These are phyloP conservation scores for Breviolum minutum DNA, from an alignment of 73 alveolate species.

Conservation along the genomic window DNA sequence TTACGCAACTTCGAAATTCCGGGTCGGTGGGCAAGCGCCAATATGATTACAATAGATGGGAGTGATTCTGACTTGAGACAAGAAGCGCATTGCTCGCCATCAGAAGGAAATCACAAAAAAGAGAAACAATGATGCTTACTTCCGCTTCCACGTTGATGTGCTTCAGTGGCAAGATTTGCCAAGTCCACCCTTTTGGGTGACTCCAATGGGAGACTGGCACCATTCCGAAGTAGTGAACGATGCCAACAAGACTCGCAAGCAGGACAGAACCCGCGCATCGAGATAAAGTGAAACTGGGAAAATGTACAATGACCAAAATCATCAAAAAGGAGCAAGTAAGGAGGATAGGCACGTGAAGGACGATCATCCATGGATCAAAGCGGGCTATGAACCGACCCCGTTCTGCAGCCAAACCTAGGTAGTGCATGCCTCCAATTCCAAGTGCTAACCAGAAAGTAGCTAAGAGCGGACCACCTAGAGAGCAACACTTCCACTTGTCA, in stretches of 20 bases:
- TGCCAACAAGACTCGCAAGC: background rate
- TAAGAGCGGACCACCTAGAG: background rate
- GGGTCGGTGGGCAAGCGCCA: no score
- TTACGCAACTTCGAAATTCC: no score
- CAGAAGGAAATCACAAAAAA: conserved; percentile 58
- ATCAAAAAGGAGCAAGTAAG: background rate
- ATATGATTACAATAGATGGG: no score
- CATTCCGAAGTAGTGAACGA: conserved; percentile 36
- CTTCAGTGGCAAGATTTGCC: background rate
- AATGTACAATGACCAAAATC: background rate
- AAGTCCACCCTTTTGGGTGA: background rate
- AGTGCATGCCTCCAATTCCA: conserved; percentile 51
- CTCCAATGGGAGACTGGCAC: background rate
- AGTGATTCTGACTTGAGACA: background rate
- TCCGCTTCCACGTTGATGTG: background rate
- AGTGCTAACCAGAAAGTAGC: background rate
- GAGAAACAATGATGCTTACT: conserved; percentile 26
- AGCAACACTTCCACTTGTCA: background rate
- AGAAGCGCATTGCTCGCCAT: conserved; percentile 44
- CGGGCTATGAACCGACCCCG: background rate
- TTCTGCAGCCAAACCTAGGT: conserved; percentile 28
- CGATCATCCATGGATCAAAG: background rate
- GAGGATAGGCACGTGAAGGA: background rate
- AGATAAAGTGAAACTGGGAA: background rate
- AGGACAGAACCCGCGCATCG: background rate